Evolutionary conservation across 2,329 filamentous ascomycete species (phyloP), one percentile per base, ranked within the genome.

Genomic region (Xylaria sp.): DNA sequence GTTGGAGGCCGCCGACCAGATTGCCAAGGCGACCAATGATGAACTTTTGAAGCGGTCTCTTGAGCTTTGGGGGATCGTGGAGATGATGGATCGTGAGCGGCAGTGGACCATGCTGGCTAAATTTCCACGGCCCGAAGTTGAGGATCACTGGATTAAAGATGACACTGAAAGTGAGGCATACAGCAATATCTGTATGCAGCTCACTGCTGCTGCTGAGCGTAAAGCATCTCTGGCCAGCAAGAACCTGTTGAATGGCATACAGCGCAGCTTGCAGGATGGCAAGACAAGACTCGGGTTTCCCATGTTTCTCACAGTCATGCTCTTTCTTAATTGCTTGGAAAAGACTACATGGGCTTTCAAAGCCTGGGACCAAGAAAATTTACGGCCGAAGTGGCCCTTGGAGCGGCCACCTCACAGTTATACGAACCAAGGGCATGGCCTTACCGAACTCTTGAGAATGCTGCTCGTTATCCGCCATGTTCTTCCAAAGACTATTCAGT

Each of bases 291-390:
- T 88, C 63, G 86, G 86, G 39, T 90, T 89, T 74, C 85, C 85
- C 72, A 87, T 89, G 79, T 91, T 89, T 74, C 84, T 91, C 25
- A 86, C 88, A 2, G 85, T 87, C 2, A 78, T 91, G 65, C 86
- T 91, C 63, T 86, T 91, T 70, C 84, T 91, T 57, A 90, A 90
- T 75, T 90, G 88, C 72, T 83, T 91, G 15, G 89, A 91, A 76
- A 91, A 91, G 80, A 89, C 88, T 0, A 91, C 89, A 0, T 91
- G 89, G 89, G 86, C 88, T 0, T 91, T 91, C 80, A 90, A 90
- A 71, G 88, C 87, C 1, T 91, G 89, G 88, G 88, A 90, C 73
- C 87, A 90, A 76, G 85, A 88, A 65, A 86, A 87, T 59, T 83
- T 90, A 31, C 84, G 86, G 1, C 84, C 84, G 0, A 84, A 85